A percentile compares a stretch with the other conserved stretches of the same genome.
phyloP scores from a whole-genome alignment of 208 protist species.

The Phytomonas sp. region DNA sequence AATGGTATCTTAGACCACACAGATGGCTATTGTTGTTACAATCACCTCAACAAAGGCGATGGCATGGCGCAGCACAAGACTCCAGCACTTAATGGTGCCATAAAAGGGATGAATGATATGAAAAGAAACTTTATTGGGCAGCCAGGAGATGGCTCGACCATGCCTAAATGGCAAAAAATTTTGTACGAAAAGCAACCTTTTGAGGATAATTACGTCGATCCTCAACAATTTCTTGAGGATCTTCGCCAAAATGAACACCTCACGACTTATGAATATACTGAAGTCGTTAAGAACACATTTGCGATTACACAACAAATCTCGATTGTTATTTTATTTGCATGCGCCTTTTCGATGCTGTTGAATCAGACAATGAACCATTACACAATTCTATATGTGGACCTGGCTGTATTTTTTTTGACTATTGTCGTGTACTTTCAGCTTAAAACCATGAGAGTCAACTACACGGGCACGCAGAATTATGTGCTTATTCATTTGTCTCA shows the following conservation, averaged over 20 bases:
- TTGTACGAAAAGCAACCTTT: slow-evolving; percentile 81
- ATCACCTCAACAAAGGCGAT: neutral
- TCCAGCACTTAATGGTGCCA: neutral
- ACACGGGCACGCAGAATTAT: neutral
- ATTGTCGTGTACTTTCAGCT: slow-evolving; percentile 30
- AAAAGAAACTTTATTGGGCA: neutral
- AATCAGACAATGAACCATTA: slow-evolving; percentile 24
- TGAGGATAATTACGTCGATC: slow-evolving; percentile 89
- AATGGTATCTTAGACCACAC: neutral
- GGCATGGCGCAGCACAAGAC: neutral
- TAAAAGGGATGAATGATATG: neutral
- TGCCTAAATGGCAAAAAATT: slow-evolving; percentile 62
- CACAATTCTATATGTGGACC: slow-evolving; percentile 55
- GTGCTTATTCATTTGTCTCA: neutral
- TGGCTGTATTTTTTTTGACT: slow-evolving; percentile 23
- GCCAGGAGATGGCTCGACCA: neutral
- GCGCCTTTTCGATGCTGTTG: slow-evolving; percentile 53
- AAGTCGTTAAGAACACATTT: slow-evolving; percentile 76
- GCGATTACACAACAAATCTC: slow-evolving; percentile 82
- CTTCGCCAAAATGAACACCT: slow-evolving; percentile 76
- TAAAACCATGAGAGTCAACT: neutral
- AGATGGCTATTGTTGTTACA: neutral
- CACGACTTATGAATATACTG: slow-evolving; percentile 55
- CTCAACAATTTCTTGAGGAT: slow-evolving; percentile 66
- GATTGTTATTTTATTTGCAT: slow-evolving; percentile 79